Percentiles rank a stretch among this genome's conserved stretches.
phyloP scores from a whole-genome alignment of 2,329 filamentous ascomycete genomes.

The Talaromyces pinophilus region DNA sequence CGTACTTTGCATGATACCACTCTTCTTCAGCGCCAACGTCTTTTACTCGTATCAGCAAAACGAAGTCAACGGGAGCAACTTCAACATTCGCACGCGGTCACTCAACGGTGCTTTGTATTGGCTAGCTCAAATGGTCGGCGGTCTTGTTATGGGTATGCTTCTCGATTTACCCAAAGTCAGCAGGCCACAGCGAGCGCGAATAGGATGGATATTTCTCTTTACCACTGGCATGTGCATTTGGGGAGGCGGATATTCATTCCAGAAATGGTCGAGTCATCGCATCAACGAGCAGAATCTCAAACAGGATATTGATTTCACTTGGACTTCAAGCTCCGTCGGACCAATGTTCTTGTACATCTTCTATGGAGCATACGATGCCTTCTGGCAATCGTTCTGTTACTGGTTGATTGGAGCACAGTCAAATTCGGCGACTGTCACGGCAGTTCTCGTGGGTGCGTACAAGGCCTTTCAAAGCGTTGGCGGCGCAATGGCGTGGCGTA shows the following conservation, averaged over 20 bases:
- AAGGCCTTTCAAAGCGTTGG: constrained; percentile 50
- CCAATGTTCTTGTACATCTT: constrained; percentile 71
- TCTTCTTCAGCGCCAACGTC: constrained; percentile 58
- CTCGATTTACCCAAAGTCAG: constrained; percentile 47
- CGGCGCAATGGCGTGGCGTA: constrained; percentile 49
- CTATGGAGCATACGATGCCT: constrained; percentile 68
- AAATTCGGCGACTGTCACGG: constrained; percentile 45
- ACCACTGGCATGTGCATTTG: constrained; percentile 55
- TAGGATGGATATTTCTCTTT: constrained; percentile 52
- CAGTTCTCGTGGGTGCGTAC: constrained; percentile 52
- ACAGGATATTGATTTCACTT: constrained; percentile 52
- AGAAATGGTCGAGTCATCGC: constrained; percentile 55
- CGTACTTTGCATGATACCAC: constrained; percentile 52
- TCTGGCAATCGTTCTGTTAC: constrained; percentile 68
- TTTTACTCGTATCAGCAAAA: constrained; percentile 59
- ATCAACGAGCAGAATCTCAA: constrained; percentile 43
- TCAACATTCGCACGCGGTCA: constrained; percentile 55
- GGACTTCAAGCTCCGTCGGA: constrained; percentile 55
- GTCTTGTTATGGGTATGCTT: constrained; percentile 42
- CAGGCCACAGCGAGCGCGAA: constrained; percentile 51
- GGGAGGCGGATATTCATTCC: constrained; percentile 67
- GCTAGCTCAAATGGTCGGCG: constrained; percentile 55
- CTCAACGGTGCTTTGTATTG: constrained; percentile 56
- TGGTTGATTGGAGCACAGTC: constrained; percentile 56
- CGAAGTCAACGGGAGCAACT: constrained; percentile 53